phyloP scores from a whole-genome alignment of 2,329 filamentous ascomycete species.

The Neofusicoccum laricinum region DNA sequence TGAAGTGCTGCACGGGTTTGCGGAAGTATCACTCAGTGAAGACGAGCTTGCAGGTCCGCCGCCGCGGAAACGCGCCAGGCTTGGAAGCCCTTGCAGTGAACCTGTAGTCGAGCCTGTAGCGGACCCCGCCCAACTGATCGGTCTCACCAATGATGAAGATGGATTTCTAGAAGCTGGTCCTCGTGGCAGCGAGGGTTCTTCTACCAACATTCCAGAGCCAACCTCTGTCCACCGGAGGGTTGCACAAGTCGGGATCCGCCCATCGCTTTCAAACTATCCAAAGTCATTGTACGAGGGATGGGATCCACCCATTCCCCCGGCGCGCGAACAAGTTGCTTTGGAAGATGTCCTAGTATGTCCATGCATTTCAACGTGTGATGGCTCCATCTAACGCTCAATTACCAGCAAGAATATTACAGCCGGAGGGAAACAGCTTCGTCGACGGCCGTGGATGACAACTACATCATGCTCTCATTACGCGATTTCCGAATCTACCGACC shows the following conservation, averaged over 20 bases:
- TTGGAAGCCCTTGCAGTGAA: background rate
- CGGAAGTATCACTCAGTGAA: background rate
- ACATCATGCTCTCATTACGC: background rate
- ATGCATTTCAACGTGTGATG: background rate
- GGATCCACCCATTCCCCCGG: background rate
- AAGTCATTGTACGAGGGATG: background rate
- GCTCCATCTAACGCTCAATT: no score
- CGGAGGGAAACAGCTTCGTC: background rate
- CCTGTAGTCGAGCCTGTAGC: background rate
- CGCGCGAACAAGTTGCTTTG: background rate
- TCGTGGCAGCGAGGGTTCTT: no score
- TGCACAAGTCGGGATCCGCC: background rate
- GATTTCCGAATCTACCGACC: constrained; percentile 8
- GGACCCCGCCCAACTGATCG: background rate
- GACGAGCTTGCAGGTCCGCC: background rate
- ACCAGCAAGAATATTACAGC: background rate
- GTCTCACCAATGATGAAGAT: background rate
- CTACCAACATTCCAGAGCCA: no score
- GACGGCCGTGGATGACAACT: background rate
- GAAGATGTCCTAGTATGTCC: background rate
- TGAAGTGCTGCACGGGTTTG: background rate
- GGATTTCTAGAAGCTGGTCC: no score
- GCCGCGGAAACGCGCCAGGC: background rate
- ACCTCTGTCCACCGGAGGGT: no score
- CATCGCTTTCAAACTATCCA: background rate